These are phyloP conservation scores for Athelia psychrophila DNA, from an alignment of 1,284 basidiomycete genomes.

Conservation along the genomic window DNA sequence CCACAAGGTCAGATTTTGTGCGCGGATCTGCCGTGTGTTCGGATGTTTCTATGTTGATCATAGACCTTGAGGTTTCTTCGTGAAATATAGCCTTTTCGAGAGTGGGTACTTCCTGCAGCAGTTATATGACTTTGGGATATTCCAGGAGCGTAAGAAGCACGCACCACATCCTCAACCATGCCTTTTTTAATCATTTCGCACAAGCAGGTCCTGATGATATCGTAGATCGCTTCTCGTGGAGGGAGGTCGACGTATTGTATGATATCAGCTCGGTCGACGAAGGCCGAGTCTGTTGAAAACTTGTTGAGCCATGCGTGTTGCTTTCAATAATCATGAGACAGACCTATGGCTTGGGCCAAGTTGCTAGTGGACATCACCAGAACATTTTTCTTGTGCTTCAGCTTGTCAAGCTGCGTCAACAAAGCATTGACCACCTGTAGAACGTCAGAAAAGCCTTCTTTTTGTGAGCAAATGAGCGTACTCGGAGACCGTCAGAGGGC, in stretches of 20 bases:
- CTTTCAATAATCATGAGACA: constrained; percentile 3
- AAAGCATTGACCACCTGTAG: constrained; percentile 94
- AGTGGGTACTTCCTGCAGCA: constrained; percentile 55
- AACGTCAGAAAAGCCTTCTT: background rate
- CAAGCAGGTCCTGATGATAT: constrained; percentile 86
- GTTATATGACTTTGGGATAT: constrained; percentile 2
- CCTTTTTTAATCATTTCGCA: constrained; percentile 76
- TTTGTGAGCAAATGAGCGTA: constrained; percentile 30
- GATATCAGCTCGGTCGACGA: constrained; percentile 96
- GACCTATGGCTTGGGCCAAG: constrained; percentile 93
- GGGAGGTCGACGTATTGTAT: constrained; percentile 94
- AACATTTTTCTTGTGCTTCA: constrained; percentile 91
- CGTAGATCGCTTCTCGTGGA: constrained; percentile 88
- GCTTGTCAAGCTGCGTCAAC: constrained; percentile 94
- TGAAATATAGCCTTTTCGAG: constrained; percentile 59
- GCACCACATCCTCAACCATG: constrained; percentile 61
- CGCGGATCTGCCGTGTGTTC: constrained; percentile 29
- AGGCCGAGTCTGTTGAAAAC: constrained; percentile 74
- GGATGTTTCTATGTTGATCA: constrained; percentile 8
- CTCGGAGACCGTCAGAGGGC: constrained; percentile 92
- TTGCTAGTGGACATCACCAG: constrained; percentile 98
- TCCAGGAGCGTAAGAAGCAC: constrained; percentile 18
- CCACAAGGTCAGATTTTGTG: constrained; percentile 49
- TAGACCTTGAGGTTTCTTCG: constrained; percentile 36
- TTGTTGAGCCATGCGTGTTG: background rate